Evolutionary conservation across 169 alveolate genomes (phyloP), one percentile per base, ranked within the genome.

Genomic region (Plasmodium fragile): DNA sequence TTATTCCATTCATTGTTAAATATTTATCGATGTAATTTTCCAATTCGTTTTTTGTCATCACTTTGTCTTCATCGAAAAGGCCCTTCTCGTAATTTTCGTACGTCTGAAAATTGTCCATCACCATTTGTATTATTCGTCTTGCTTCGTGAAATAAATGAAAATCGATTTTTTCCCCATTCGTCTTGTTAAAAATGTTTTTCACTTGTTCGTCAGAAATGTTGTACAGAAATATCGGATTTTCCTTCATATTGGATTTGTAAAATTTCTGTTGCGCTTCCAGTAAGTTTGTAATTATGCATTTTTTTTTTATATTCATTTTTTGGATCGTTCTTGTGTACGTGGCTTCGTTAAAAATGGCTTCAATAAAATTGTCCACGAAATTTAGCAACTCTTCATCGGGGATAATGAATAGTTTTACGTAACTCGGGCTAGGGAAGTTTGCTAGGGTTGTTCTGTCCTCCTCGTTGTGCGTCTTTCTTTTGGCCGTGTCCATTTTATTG

Each of bases 91-190:
- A 83, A 83, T 83, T 83, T 25, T 83, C 92, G 71, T 83, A 83
- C 28, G 92, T 83, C 77, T 70, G 30, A 32, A 39, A 83, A 41
- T 83, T 83, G 11, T 71, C 92, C 59, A 71, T 71, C 30, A 41
- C 92, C 52, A 83, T 71, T 70, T 83, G 83, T 70, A 83, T 71
- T 83, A 83, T 83, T 36, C 92, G 45, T 83, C 92, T 69, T 83
- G 92, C 83, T 71, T 83, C 92, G 43, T 83, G 79, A 83, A 83
- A 83, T 83, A 83, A 83, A 43, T 83, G 45, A 45, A 83, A 83
- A 55, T 83, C 83, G 6, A 83, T 83, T 83, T 55, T 83, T 16
- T 83, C 82, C 49, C 92, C 83, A 83, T 22, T 83, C 73, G 83
- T 70, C 36, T 45, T 83, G 77, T 83, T 83, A 83, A 39, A 83